Base-by-base conservation (phyloP, 2,329 filamentous ascomycete species). In the Coniochaeta sp. region DNA sequence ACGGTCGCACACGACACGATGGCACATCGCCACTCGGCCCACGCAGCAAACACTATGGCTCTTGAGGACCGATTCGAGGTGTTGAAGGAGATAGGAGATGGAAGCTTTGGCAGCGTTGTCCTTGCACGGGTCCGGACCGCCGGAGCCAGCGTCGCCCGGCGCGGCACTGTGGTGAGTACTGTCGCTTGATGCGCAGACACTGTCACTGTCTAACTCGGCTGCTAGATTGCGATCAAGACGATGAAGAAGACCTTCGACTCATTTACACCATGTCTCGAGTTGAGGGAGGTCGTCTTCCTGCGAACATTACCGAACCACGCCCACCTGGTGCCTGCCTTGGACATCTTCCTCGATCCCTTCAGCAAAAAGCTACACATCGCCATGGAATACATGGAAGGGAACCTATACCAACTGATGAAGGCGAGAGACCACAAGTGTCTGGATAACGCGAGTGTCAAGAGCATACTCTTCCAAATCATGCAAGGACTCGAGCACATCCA, bases 341-440 rank as follows among this genome's bases (percentile, higher is more conserved):
- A 99, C 71, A 99, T 99, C 64, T 99, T 99, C 71, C 83, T 99
- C 63, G 94, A 99, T 65, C 94, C 94, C 0, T 88, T 90, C 67
- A 96, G 82, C 72, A 95, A 91, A 74, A 96, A 96, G 72, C 83
- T 99, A 42, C 94, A 99, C 71, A 99, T 99, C 60, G 86, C 83
- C 65, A 99, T 99, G 94, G 94, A 99, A 73, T 96, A 95, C 71
- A 99, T 99, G 94, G 94, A 99, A 67, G 94, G 94, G 49, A 99
- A 99, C 69, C 79, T 99, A 1, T 99, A 99, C 70, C 94, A 99
- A 70, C 74, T 99, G 57, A 99, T 99, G 94, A 99, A 99, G 75
- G 87, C 94, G 50, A 84, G 94, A 54, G 94, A 99, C 60, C 92
- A 96, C 76, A 97, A 97, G 71, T 87, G 79, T 57, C 79, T 99